A percentile compares a stretch with the other conserved stretches of the same genome.
Conservation (phyloP, 495 filamentous ascomycete genomes). For the Aspergillus ostianus region DNA sequence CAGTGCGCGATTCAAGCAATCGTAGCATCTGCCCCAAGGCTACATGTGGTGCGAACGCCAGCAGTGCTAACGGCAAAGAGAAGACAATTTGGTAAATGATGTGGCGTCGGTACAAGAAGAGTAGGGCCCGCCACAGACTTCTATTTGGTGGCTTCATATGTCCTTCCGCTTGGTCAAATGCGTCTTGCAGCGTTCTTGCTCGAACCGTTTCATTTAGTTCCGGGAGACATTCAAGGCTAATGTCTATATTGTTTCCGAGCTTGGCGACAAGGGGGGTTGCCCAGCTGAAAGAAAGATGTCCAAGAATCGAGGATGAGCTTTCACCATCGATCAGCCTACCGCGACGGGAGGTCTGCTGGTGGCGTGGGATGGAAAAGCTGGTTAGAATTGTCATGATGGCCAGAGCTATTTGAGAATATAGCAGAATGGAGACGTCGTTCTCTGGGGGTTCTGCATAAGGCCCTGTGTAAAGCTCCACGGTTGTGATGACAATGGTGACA, state of each 20-base stretch:
- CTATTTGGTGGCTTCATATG: not conserved
- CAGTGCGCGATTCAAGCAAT: not conserved
- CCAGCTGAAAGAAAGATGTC: conserved; percentile 59
- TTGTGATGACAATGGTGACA: not conserved
- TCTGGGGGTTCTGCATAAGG: not conserved
- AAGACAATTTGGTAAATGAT: conserved; percentile 42
- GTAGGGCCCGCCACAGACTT: not conserved
- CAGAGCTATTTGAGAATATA: conserved; percentile 18
- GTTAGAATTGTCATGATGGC: not conserved
- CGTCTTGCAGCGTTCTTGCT: conserved; percentile 13
- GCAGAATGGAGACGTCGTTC: not conserved
- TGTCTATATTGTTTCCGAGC: conserved; percentile 45
- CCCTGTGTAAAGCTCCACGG: not conserved
- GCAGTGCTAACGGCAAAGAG: conserved; percentile 35
- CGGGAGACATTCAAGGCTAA: conserved; percentile 53
- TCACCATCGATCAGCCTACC: conserved; percentile 56
- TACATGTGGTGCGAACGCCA: conserved; percentile 7
- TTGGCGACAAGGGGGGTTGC: conserved; percentile 40
- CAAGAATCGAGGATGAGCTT: conserved; percentile 54
- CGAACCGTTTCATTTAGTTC: conserved; percentile 16
- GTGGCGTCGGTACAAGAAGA: not conserved
- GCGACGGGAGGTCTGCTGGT: conserved; percentile 54
- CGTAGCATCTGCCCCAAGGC: conserved; percentile 3
- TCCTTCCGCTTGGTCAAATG: conserved; percentile 31
- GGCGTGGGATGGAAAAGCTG: conserved; percentile 35